Evolutionary conservation across 1,139 yeast genomes (phyloP).

Genomic region (Hansenula sp.): DNA sequence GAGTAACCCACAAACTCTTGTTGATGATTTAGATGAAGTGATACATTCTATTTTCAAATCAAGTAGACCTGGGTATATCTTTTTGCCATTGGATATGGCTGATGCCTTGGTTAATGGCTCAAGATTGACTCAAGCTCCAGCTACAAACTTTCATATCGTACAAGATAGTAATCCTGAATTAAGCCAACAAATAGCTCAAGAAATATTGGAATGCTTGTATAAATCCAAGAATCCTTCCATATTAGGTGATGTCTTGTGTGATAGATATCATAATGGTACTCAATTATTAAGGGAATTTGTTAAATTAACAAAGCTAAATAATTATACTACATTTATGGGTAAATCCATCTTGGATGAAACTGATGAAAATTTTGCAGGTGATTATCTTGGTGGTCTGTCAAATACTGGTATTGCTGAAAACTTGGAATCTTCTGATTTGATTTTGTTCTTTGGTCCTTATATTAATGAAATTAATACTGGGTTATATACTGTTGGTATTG

Average conservation of each 20-base stretch:
- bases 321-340: constrained; percentile 51
- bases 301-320: constrained; percentile 38
- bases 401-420: constrained; percentile 36
- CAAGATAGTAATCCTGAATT: constrained; percentile 21
- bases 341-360: constrained; percentile 61
- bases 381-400: constrained; percentile 54
- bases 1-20: constrained; percentile 42
- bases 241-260: constrained; percentile 58
- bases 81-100: constrained; percentile 68
- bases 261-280: constrained; percentile 42
- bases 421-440: constrained; percentile 42
- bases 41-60: constrained; percentile 49
- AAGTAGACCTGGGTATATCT: constrained; percentile 78
- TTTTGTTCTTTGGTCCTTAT: constrained; percentile 46
- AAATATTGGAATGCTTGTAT: constrained; percentile 48
- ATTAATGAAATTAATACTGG: constrained; percentile 56
- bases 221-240: constrained; percentile 52
- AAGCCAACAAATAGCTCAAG: constrained; percentile 38
- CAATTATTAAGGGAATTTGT: constrained; percentile 40
- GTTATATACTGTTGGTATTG: constrained; percentile 30
- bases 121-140: constrained; percentile 23
- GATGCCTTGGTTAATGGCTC: constrained; percentile 42
- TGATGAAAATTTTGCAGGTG: constrained; percentile 54
- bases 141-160: constrained; percentile 16
- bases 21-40: constrained; percentile 60